Conservation (phyloP, 257 asterid species). For the Penstemon barbatus region DNA sequence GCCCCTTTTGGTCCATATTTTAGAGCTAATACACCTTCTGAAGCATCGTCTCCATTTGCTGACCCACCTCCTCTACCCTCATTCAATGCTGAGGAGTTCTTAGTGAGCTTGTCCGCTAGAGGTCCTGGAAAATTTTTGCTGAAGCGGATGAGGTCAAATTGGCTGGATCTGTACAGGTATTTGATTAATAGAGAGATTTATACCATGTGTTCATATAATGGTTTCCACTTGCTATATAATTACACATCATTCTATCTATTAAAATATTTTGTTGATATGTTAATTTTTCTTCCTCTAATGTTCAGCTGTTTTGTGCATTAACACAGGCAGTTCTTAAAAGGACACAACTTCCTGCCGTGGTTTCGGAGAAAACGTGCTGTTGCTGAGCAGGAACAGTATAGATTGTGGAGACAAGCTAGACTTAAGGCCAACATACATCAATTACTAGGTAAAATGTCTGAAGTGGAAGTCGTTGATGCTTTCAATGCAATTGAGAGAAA, state of each 20-base stretch:
- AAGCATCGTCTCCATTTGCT: slow-evolving; percentile 81
- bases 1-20: slow-evolving; percentile 99
- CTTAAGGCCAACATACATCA: slow-evolving; percentile 65
- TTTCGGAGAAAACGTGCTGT: slow-evolving; percentile 88
- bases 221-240: slow-evolving; percentile 17
- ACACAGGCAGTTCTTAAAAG: slow-evolving; percentile 85
- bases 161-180: slow-evolving; percentile 97
- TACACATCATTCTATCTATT: slow-evolving; percentile 20
- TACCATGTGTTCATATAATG: slow-evolving; percentile 5
- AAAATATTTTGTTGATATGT: slow-evolving; percentile 16
- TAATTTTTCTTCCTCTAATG: slow-evolving; percentile 8
- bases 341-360: slow-evolving; percentile 91
- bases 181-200: slow-evolving; percentile 21
- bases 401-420: slow-evolving; percentile 91
- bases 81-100: slow-evolving; percentile 75
- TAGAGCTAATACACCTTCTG: slow-evolving; percentile 82
- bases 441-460: slow-evolving; percentile 68
- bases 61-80: slow-evolving; percentile 92
- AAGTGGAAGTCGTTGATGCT: slow-evolving; percentile 81
- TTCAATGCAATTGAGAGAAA: slow-evolving; percentile 84
- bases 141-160: slow-evolving; percentile 88
- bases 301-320: slow-evolving; percentile 30
- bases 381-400: slow-evolving; percentile 90
- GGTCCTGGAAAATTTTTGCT: slow-evolving; percentile 94
- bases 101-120: slow-evolving; percentile 65